A percentile compares a stretch with the other conserved stretches of the same genome.
These are phyloP conservation scores for Colletotrichum gloeosporioides DNA, from an alignment of 2,329 filamentous ascomycete species.

Conservation along the genomic window DNA sequence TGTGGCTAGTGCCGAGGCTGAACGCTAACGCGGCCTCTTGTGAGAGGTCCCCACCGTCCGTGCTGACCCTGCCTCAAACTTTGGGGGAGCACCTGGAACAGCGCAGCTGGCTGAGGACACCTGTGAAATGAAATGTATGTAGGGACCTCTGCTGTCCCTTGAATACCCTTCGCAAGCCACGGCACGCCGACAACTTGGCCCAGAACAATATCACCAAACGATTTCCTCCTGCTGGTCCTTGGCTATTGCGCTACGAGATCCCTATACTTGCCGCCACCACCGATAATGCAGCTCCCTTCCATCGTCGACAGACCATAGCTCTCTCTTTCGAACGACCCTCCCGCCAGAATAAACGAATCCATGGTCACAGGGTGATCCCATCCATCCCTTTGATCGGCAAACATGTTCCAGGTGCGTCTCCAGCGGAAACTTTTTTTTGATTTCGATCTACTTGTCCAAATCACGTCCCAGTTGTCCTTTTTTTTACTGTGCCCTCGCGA, in stretches of 20 bases:
- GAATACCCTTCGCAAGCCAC: not conserved
- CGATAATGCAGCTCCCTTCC: slow-evolving; percentile 11
- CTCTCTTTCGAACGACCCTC: not conserved
- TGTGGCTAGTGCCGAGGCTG: slow-evolving; percentile 5
- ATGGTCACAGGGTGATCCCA: slow-evolving; percentile 23
- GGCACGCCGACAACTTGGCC: not conserved
- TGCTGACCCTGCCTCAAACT: not conserved
- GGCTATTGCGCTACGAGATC: not conserved
- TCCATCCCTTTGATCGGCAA: slow-evolving; percentile 20
- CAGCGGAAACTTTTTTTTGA: not conserved
- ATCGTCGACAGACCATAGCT: slow-evolving; percentile 7
- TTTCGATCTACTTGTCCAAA: not conserved
- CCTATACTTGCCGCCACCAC: not conserved
- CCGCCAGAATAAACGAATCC: not conserved
- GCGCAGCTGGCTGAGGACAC: slow-evolving; percentile 12
- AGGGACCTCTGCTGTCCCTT: not conserved
- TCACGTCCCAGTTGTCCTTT: not conserved
- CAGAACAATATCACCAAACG: not conserved
- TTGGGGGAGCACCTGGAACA: not conserved
- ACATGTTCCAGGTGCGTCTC: slow-evolving; percentile 31
- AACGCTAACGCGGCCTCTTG: not conserved
- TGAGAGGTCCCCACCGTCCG: not conserved
- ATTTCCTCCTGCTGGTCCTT: not conserved
- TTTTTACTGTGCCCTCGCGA: not conserved
- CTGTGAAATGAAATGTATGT: slow-evolving; percentile 2